phyloP scores from a whole-genome alignment of 305 asterid species.

The Solanum hybrid region DNA sequence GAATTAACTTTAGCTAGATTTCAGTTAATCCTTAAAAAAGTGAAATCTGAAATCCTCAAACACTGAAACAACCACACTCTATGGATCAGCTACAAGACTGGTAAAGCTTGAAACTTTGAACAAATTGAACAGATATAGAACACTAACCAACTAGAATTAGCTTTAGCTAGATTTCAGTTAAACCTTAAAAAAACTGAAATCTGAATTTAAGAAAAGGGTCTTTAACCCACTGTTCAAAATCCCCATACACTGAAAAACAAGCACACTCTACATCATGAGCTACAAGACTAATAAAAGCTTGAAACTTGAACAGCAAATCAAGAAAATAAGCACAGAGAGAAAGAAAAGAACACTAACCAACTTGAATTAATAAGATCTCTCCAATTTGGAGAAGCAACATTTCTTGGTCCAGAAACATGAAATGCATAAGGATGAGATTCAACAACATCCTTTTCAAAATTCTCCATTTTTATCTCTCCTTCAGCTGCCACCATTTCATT shows the following conservation, averaged over 20 bases:
- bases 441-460: not conserved
- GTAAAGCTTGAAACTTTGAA: not conserved
- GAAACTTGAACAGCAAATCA: not conserved
- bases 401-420: slow-evolving; percentile 91
- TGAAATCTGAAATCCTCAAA: not conserved
- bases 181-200: not conserved
- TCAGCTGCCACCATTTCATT: slow-evolving; percentile 23
- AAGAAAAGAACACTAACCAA: slow-evolving; percentile 37
- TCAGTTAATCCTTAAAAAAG: not conserved
- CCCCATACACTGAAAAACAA: not conserved
- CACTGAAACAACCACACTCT: not conserved
- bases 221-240: not conserved
- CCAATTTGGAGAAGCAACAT: slow-evolving; percentile 84
- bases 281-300: not conserved
- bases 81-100: not conserved
- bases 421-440: slow-evolving; percentile 66
- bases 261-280: not conserved
- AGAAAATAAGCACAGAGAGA: not conserved
- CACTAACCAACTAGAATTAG: not conserved
- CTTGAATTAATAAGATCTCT: slow-evolving; percentile 75
- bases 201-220: not conserved
- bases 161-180: not conserved
- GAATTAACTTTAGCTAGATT: not conserved
- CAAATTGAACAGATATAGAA: not conserved
- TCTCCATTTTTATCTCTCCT: slow-evolving; percentile 3